A percentile compares a stretch with the other conserved stretches of the same genome.
phyloP scores from a whole-genome alignment of 1,139 yeast genomes.

The Saccharomyces hybrid region DNA sequence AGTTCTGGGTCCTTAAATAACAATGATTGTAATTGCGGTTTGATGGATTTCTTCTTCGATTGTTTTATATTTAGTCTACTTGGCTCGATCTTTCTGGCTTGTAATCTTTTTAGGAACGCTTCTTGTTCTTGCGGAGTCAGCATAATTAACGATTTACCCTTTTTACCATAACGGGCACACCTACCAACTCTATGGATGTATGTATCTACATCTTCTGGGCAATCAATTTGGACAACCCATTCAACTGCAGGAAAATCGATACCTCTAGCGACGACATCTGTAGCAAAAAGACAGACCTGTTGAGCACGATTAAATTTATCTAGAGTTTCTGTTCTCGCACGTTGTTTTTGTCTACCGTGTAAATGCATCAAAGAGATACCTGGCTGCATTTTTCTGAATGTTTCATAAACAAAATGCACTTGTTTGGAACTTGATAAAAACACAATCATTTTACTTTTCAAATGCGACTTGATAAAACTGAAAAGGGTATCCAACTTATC shows the following conservation, averaged over 20 bases:
- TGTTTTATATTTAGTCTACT: constrained; percentile 69
- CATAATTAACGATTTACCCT: constrained; percentile 80
- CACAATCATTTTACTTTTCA: constrained; percentile 77
- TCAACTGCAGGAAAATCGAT: constrained; percentile 95
- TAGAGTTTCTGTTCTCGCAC: constrained; percentile 85
- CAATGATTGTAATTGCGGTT: constrained; percentile 78
- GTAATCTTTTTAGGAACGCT: constrained; percentile 61
- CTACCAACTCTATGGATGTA: constrained; percentile 96
- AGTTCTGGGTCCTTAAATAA: constrained; percentile 89
- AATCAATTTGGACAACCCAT: constrained; percentile 94
- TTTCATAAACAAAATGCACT: constrained; percentile 87
- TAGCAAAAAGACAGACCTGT: constrained; percentile 84
- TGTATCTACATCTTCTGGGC: constrained; percentile 93
- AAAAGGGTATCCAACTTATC: constrained; percentile 82
- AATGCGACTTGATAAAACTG: constrained; percentile 85
- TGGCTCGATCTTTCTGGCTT: constrained; percentile 57
- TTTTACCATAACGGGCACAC: constrained; percentile 87
- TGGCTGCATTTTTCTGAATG: constrained; percentile 87
- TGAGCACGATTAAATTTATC: constrained; percentile 79
- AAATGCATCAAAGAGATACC: constrained; percentile 89
- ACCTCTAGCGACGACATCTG: constrained; percentile 97
- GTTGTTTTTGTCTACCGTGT: constrained; percentile 94
- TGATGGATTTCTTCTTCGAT: constrained; percentile 69
- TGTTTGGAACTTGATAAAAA: constrained; percentile 91
- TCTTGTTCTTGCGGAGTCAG: constrained; percentile 78